phyloP scores from a whole-genome alignment of 2,329 filamentous ascomycete genomes.

The Xylaria sp. region DNA sequence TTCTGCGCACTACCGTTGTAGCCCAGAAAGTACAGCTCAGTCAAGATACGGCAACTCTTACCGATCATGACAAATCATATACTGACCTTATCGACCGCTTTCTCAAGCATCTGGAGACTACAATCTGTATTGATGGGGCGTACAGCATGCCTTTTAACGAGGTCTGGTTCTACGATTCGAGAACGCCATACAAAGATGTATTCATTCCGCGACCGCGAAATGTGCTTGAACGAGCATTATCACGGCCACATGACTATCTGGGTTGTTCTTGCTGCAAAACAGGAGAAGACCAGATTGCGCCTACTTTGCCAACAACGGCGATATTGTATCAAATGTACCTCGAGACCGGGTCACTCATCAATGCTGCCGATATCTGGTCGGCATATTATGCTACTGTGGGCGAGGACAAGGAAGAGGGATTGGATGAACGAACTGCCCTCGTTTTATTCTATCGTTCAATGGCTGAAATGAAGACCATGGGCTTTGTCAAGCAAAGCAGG shows the following conservation, averaged over 20 bases:
- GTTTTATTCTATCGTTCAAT: constrained; percentile 86
- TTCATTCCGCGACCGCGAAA: constrained; percentile 79
- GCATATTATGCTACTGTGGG: constrained; percentile 76
- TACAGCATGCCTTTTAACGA: constrained; percentile 72
- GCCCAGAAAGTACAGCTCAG: constrained; percentile 85
- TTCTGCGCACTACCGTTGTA: constrained; percentile 80
- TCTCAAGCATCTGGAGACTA: constrained; percentile 59
- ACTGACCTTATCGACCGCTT: constrained; percentile 72
- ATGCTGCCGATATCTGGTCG: constrained; percentile 82
- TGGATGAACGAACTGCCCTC: constrained; percentile 68
- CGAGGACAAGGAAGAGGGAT: constrained; percentile 55
- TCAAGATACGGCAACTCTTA: constrained; percentile 76
- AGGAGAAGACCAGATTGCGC: constrained; percentile 61
- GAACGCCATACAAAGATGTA: constrained; percentile 75
- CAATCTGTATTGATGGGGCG: constrained; percentile 53
- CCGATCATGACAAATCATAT: constrained; percentile 76
- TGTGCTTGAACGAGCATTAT: constrained; percentile 76
- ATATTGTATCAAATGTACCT: constrained; percentile 83
- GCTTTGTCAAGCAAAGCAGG: constrained; percentile 87
- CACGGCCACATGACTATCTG: constrained; percentile 80
- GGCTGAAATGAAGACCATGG: constrained; percentile 85
- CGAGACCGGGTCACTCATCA: constrained; percentile 80
- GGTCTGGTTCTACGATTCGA: constrained; percentile 79
- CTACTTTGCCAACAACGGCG: constrained; percentile 75
- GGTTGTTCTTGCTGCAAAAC: constrained; percentile 75